Percentiles rank a stretch among this genome's conserved stretches.
phyloP scores from a whole-genome alignment of 495 filamentous ascomycete species.

The Penicillium daleae region DNA sequence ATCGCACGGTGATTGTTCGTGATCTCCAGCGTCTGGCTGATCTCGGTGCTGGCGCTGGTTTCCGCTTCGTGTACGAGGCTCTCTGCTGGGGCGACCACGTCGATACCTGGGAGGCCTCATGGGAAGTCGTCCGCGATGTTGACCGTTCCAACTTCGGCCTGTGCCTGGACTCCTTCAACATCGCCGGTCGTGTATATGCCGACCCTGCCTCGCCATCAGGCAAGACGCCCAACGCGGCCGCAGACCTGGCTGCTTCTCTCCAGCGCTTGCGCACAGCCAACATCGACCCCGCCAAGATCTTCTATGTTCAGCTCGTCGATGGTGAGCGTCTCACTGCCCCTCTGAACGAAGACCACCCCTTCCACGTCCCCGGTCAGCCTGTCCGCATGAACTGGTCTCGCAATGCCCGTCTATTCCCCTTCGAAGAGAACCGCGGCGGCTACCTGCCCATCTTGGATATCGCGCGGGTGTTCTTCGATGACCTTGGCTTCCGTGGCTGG shows the following conservation, averaged over 20 bases:
- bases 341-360: constrained; percentile 64
- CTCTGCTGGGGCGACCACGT: constrained; percentile 75
- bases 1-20: constrained; percentile 59
- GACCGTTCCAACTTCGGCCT: constrained; percentile 75
- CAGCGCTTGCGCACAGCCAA: constrained; percentile 51
- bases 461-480: constrained; percentile 62
- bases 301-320: constrained; percentile 81
- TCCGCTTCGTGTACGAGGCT: constrained; percentile 78
- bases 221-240: constrained; percentile 59
- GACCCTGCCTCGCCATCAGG: constrained; percentile 63
- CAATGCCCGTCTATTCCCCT: constrained; percentile 76
- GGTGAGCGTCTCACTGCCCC: constrained; percentile 65
- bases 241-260: constrained; percentile 60
- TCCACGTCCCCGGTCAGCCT: constrained; percentile 64
- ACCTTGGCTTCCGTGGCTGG: constrained; percentile 72
- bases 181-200: constrained; percentile 73
- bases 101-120: constrained; percentile 74
- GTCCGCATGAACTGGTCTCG: constrained; percentile 80
- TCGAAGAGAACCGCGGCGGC: constrained; percentile 68
- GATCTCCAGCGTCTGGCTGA: constrained; percentile 71
- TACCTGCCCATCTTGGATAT: constrained; percentile 71
- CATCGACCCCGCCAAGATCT: constrained; percentile 70
- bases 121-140: constrained; percentile 67
- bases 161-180: constrained; percentile 83
- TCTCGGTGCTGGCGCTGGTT: constrained; percentile 52